Conservation (phyloP, 805 yeast genomes). For the Pichia ethanolica region DNA sequence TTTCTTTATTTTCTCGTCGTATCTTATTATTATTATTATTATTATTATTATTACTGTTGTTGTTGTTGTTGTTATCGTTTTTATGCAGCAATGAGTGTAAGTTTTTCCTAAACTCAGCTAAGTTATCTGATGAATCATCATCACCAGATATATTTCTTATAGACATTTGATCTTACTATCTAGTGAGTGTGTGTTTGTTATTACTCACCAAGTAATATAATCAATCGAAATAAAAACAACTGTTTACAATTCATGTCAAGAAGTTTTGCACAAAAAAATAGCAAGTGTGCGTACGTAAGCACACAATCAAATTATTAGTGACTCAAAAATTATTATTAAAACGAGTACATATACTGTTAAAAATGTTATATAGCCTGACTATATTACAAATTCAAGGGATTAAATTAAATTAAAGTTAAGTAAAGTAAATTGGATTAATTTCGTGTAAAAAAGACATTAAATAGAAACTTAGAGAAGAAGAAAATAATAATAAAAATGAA, state of each 20-base stretch:
- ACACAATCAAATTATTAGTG: background rate
- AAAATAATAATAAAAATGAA: background rate
- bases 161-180: too few species aligned
- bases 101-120: slow-evolving; percentile 3
- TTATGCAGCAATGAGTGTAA: slow-evolving; percentile 1
- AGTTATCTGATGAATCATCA: background rate
- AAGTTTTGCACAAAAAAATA: background rate
- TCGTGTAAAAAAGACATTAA: background rate
- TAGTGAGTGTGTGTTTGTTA: too few species aligned
- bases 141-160: background rate
- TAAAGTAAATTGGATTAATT: too few species aligned
- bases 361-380: too few species aligned
- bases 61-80: background rate
- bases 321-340: too few species aligned
- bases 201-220: too few species aligned
- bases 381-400: background rate
- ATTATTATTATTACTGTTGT: background rate
- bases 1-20: background rate
- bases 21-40: background rate
- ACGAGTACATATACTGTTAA: too few species aligned
- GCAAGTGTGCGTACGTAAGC: background rate
- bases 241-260: too few species aligned
- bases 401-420: background rate
- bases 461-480: background rate
- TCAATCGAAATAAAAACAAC: too few species aligned